Conservation (phyloP, 1,139 yeast genomes). For the Candida labiduridarum region DNA sequence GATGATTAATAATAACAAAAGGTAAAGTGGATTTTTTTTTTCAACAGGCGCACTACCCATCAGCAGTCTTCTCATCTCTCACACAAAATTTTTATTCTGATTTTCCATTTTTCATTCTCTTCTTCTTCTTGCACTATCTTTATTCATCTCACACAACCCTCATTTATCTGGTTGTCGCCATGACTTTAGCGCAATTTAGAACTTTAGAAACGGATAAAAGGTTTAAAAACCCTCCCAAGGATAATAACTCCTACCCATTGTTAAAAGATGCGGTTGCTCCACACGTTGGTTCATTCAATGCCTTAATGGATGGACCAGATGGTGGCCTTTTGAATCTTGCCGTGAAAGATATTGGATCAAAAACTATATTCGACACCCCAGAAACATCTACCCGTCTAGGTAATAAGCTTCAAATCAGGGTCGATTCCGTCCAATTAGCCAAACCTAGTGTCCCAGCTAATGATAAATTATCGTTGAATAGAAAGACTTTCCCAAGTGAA, state of each 20-base stretch:
- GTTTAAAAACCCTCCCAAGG: slow-evolving; percentile 88
- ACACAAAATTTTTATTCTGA: too few species aligned
- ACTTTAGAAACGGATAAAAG: slow-evolving; percentile 87
- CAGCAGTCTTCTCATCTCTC: too few species aligned
- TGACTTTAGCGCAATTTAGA: slow-evolving; percentile 55
- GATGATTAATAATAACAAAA: too few species aligned
- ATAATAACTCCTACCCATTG: slow-evolving; percentile 78
- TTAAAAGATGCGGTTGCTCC: slow-evolving; percentile 90
- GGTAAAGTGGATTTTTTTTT: too few species aligned
- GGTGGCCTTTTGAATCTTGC: slow-evolving; percentile 87
- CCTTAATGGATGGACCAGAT: slow-evolving; percentile 81
- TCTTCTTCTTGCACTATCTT: background rate
- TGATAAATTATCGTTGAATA: slow-evolving; percentile 79
- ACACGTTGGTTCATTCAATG: slow-evolving; percentile 95
- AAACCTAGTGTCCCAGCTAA: slow-evolving; percentile 75
- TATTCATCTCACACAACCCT: background rate
- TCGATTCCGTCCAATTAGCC: slow-evolving; percentile 83
- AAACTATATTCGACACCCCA: slow-evolving; percentile 80
- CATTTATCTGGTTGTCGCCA: slow-evolving; percentile 1
- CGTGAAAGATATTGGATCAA: slow-evolving; percentile 85
- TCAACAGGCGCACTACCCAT: too few species aligned
- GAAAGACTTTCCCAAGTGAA: slow-evolving; percentile 85
- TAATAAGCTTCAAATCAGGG: slow-evolving; percentile 76
- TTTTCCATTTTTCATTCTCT: too few species aligned
- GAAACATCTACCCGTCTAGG: slow-evolving; percentile 67